phyloP scores from a whole-genome alignment of 257 asterid genomes.

The Leptodermis oblonga region DNA sequence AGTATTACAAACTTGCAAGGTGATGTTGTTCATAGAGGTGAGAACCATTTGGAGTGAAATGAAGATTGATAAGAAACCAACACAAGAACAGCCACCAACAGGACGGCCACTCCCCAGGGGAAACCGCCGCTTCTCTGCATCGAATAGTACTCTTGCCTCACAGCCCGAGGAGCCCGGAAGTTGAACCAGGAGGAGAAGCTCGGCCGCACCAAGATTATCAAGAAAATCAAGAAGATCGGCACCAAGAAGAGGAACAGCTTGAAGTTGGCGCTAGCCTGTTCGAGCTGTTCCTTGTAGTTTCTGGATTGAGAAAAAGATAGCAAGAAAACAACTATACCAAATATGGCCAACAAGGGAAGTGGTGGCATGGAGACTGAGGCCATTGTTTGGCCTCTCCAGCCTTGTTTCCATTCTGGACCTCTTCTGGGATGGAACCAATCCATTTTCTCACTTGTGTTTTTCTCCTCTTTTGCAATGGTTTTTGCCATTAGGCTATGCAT shows the following conservation, averaged over 20 bases:
- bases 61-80: conserved; percentile 58
- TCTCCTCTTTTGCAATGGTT: background rate
- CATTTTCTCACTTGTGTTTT: conserved; percentile 25
- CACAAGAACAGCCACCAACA: conserved; percentile 45
- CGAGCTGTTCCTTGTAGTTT: conserved; percentile 45
- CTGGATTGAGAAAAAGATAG: conserved; percentile 48
- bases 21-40: conserved; percentile 24
- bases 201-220: conserved; percentile 35
- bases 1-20: background rate
- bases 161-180: conserved; percentile 25
- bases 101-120: conserved; percentile 55
- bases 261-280: conserved; percentile 26
- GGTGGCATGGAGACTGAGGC: conserved; percentile 61
- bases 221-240: conserved; percentile 38
- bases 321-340: conserved; percentile 52
- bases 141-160: background rate
- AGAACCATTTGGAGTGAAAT: conserved; percentile 52
- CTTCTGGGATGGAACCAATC: conserved; percentile 37
- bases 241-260: conserved; percentile 44
- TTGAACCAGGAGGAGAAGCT: conserved; percentile 21
- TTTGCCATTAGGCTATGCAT: background rate
- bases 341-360: conserved; percentile 43
- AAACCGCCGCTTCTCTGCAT: conserved; percentile 31
- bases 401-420: conserved; percentile 54
- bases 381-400: conserved; percentile 41